Percentiles rank a stretch among this genome's conserved stretches.
Evolutionary conservation across 148 eudicot species (phyloP).

Genomic region (Selenicereus undatus): DNA sequence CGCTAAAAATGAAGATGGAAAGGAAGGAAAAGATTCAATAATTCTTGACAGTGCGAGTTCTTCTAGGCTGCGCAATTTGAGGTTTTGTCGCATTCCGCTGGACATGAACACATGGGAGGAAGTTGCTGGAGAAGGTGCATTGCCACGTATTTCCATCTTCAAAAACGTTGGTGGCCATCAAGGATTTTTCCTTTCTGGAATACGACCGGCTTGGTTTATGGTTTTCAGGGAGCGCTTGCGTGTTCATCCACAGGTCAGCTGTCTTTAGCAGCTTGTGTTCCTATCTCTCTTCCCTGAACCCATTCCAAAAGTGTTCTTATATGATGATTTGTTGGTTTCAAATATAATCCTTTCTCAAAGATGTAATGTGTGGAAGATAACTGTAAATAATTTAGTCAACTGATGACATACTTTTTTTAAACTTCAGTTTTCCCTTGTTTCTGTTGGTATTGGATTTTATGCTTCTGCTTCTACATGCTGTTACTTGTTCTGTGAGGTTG

Average conservation of each 20-base stretch:
- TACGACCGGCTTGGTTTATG: conserved; percentile 95
- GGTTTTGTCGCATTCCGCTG: conserved; percentile 73
- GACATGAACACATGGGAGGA: conserved; percentile 83
- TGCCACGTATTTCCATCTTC: conserved; percentile 64
- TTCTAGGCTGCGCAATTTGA: conserved; percentile 85
- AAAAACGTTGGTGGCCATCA: conserved; percentile 84
- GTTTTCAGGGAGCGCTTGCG: conserved; percentile 85
- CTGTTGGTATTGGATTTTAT: background rate
- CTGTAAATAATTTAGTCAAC: background rate
- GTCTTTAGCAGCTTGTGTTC: background rate
- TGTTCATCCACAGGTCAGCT: conserved; percentile 90
- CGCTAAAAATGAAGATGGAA: conserved; percentile 50
- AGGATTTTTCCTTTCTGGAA: conserved; percentile 78
- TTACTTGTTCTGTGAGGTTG: background rate
- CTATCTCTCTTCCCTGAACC: background rate
- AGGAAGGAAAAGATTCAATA: conserved; percentile 36
- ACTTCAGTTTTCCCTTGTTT: background rate
- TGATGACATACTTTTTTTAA: background rate
- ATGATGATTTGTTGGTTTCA: background rate
- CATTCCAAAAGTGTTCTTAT: background rate
- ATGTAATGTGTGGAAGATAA: background rate
- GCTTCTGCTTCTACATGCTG: conserved; percentile 4
- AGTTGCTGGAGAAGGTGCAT: conserved; percentile 37
- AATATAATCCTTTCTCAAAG: conserved; percentile 2
- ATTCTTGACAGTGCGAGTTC: conserved; percentile 40